Conservation (phyloP, 163 green algal species). For the Chlorella variabilis region DNA sequence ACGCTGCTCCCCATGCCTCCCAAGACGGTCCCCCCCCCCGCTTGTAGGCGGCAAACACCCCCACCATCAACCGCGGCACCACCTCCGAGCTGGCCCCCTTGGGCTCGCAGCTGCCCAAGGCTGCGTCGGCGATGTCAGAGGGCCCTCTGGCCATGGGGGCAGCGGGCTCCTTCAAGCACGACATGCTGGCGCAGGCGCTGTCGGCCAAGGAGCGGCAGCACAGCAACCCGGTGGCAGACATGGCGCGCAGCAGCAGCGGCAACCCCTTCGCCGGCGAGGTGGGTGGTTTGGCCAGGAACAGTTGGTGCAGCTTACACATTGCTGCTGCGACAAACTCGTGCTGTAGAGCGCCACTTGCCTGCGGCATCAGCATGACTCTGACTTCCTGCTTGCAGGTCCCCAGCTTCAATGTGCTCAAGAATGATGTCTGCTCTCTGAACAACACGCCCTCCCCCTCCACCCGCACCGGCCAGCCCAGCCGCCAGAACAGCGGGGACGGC, state of each 20-base stretch:
- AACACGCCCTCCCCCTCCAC: background rate
- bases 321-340: background rate
- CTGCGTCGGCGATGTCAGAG: background rate
- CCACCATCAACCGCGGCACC: background rate
- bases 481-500: too few relatives aligned
- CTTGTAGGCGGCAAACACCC: conserved; percentile 16
- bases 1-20: too few relatives aligned
- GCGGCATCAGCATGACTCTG: too few relatives aligned
- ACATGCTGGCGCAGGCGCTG: background rate
- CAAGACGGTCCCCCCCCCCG: too few relatives aligned
- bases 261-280: conserved; percentile 28
- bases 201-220: background rate
- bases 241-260: conserved; percentile 32
- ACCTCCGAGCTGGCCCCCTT: background rate
- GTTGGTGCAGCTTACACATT: too few relatives aligned
- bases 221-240: conserved; percentile 15
- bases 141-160: conserved; percentile 26
- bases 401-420: conserved; percentile 10
- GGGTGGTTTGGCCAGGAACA: background rate
- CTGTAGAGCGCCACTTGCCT: too few relatives aligned
- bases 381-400: conserved; percentile 14
- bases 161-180: conserved; percentile 6
- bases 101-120: background rate
- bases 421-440: conserved; percentile 28
- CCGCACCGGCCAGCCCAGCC: background rate